These are phyloP conservation scores for Podosphaera aphanis DNA, from an alignment of 2,329 filamentous ascomycete genomes.

Conservation along the genomic window DNA sequence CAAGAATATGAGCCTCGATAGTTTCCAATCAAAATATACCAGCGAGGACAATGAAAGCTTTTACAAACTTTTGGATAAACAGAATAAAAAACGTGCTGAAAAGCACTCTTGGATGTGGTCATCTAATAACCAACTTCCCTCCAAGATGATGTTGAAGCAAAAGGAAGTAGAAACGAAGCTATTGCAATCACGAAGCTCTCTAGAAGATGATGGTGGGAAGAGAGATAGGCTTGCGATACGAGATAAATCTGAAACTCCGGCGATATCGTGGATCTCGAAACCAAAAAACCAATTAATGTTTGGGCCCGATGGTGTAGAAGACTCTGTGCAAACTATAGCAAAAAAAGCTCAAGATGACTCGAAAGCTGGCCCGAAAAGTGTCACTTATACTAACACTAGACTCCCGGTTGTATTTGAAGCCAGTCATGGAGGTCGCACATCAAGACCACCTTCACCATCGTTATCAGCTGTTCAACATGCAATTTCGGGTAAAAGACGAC, in stretches of 20 bases:
- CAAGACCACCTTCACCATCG: constrained; percentile 51
- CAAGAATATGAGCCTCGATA: constrained; percentile 55
- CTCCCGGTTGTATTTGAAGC: constrained; percentile 29
- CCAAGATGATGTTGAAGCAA: constrained; percentile 53
- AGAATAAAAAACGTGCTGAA: constrained; percentile 63
- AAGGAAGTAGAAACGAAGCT: constrained; percentile 35
- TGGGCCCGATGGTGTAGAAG: constrained; percentile 39
- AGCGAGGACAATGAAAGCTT: constrained; percentile 97
- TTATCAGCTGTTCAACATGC: constrained; percentile 67
- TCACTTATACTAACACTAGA: constrained; percentile 67
- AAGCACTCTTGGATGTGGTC: constrained; percentile 80
- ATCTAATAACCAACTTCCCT: constrained; percentile 62
- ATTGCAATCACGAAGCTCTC: constrained; percentile 20
- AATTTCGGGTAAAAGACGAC: constrained; percentile 47
- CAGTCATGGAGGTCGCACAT: constrained; percentile 15
- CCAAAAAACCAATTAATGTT: constrained; percentile 84
- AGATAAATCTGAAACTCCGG: constrained; percentile 46
- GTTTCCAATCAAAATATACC: constrained; percentile 83
- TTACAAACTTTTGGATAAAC: constrained; percentile 71
- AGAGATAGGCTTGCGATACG: constrained; percentile 37
- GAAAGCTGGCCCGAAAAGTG: constrained; percentile 49
- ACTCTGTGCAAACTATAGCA: constrained; percentile 34
- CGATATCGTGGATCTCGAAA: constrained; percentile 51
- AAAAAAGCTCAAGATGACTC: constrained; percentile 48
- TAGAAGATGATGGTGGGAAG: constrained; percentile 30